Base-by-base conservation (phyloP, 1,284 basidiomycete genomes). In the Taiwanofungus camphoratus region DNA sequence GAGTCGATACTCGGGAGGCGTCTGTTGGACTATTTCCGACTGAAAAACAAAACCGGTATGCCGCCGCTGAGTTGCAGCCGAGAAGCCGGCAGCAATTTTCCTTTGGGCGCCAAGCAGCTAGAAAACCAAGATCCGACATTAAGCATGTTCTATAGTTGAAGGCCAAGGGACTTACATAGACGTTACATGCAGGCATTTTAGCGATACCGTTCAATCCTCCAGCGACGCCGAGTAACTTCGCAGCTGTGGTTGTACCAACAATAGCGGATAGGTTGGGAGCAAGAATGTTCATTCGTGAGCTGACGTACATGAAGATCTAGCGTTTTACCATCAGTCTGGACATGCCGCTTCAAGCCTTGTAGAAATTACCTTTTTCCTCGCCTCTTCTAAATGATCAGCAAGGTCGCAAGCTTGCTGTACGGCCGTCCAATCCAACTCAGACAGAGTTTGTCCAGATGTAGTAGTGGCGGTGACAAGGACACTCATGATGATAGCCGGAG, bases 41-140 rank as follows among this genome's bases (percentile, higher is more conserved):
- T 99, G 95, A 68, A 87, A 96, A 50, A 99, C 83, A 69, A 98
- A 99, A 13, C 96, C 96, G 0, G 92, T 94, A 59, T 96, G 95
- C n/a, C 91, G 81, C 41, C 84, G 79, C 58, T 93, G 90, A 1
- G 84, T 85, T 22, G 71, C 73, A 9, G 81, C 71, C 44, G 94
- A 87, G 63, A 93, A 86, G 0, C 93, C 92, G 2, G 88, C 86
- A 0, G 90, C 76, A 18, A 92, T 84, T 65, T 95, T 95, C 63
- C 81, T 87, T 62, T 94, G 85, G 0, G 95, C 92, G 36, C 96
- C 96, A 31, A 99, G 82, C 8, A 99, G 79, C 89, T 94, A 50
- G 11, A 16, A 24, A 38, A 29, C 11, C 26, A 33, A 15, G 13
- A 9, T 21, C 37, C n/a, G 24, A 42, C 26, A n/a, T 11, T 12